phyloP scores from a whole-genome alignment of 495 filamentous ascomycete genomes.

The Bathelium albidoporum region DNA sequence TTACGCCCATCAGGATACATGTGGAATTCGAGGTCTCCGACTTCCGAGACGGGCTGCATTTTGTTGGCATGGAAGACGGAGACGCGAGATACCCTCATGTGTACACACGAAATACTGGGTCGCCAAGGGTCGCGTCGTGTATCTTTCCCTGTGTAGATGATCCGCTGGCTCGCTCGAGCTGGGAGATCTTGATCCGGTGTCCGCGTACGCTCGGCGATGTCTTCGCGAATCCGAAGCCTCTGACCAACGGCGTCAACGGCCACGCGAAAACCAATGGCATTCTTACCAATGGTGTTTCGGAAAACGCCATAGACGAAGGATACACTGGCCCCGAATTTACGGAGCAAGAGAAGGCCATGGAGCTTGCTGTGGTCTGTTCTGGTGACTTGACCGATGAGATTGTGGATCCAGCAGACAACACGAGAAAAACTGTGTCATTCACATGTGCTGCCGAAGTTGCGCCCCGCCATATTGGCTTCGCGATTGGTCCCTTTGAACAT shows the following conservation, averaged over 20 bases:
- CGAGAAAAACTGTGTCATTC: constrained; percentile 77
- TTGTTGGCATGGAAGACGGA: constrained; percentile 69
- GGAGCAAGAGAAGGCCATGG: constrained; percentile 73
- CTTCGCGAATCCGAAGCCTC: constrained; percentile 33
- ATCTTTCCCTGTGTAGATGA: constrained; percentile 92
- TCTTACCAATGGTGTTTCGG: not conserved
- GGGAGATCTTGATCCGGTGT: constrained; percentile 79
- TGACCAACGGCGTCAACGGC: constrained; percentile 6
- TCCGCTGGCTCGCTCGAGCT: constrained; percentile 62
- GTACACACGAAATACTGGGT: constrained; percentile 55
- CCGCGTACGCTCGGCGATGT: constrained; percentile 78
- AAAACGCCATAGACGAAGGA: not conserved
- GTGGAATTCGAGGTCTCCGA: constrained; percentile 68
- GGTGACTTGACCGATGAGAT: constrained; percentile 80
- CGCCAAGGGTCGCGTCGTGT: constrained; percentile 45
- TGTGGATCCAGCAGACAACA: constrained; percentile 58
- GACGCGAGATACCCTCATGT: constrained; percentile 80
- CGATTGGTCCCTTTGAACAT: constrained; percentile 87
- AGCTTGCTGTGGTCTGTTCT: constrained; percentile 82
- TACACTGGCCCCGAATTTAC: constrained; percentile 29
- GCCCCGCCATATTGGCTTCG: constrained; percentile 82
- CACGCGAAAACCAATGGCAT: constrained; percentile 9
- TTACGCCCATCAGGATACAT: constrained; percentile 45
- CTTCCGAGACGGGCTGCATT: constrained; percentile 78
- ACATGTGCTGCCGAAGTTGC: constrained; percentile 57